These are phyloP conservation scores for Diophrys sp. DNA, from an alignment of 73 alveolate species.

Conservation along the genomic window DNA sequence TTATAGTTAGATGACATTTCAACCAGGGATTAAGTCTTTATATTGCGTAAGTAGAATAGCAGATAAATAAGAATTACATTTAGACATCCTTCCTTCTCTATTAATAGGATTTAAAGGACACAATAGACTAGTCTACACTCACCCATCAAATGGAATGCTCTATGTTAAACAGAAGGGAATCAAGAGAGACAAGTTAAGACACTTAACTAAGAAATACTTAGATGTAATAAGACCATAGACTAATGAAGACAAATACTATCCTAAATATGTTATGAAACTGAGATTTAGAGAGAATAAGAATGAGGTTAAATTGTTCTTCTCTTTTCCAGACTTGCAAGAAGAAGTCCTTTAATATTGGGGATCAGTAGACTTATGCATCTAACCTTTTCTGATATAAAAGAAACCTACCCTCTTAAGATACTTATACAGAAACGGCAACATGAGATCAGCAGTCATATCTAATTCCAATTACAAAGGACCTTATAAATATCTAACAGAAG, in stretches of 20 bases:
- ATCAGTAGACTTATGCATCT: background rate
- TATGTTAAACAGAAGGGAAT: background rate
- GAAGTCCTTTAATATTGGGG: background rate
- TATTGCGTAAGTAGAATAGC: background rate
- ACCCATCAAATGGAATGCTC: background rate
- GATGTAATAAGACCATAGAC: too few relatives aligned
- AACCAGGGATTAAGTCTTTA: background rate
- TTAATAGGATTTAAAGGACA: background rate
- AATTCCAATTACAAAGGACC: too few relatives aligned
- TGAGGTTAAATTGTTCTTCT: background rate
- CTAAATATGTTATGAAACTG: background rate
- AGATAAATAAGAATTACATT: background rate
- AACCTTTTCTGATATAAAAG: background rate
- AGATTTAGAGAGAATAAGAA: background rate
- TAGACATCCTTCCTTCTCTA: background rate
- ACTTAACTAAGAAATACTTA: background rate
- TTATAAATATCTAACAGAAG: background rate
- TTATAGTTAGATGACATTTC: too few relatives aligned
- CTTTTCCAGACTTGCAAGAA: background rate
- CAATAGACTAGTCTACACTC: background rate
- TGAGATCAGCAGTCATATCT: background rate
- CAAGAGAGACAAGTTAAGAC: background rate
- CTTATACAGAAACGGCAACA: background rate
- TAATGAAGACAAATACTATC: background rate
- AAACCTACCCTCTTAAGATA: background rate